Evolutionary conservation across 768 basidiomycete species (phyloP).

Genomic region (Leccinum variicolor): DNA sequence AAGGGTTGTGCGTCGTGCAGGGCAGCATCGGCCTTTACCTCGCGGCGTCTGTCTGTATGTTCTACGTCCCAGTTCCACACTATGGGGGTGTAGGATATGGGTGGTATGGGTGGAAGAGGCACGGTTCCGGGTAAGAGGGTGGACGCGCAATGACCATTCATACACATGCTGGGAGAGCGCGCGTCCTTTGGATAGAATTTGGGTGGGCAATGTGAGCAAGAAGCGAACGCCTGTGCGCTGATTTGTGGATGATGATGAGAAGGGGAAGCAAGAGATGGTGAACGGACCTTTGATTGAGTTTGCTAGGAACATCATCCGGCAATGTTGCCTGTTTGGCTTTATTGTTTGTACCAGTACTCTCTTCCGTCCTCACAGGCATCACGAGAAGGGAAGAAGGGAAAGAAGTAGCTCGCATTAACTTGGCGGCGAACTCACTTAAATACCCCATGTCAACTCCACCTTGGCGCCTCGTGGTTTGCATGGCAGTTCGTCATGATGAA

Average conservation of each 20-base stretch:
- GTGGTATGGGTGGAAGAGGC: conserved; percentile 13
- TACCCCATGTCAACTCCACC: conserved; percentile 11
- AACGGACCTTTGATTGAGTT: conserved; percentile 17
- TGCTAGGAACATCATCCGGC: conserved; percentile 17
- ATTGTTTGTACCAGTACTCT: conserved; percentile 14
- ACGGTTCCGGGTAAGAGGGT: conserved; percentile 20
- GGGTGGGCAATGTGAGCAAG: background rate
- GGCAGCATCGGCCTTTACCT: conserved; percentile 60
- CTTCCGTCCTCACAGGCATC: background rate
- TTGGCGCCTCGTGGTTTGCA: conserved; percentile 18
- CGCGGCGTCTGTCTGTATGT: conserved; percentile 63
- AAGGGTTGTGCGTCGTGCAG: conserved; percentile 65
- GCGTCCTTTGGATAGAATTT: background rate
- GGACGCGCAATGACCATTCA: background rate
- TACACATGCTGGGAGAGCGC: conserved; percentile 10
- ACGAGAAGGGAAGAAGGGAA: background rate
- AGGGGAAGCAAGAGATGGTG: background rate
- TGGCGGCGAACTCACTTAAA: background rate
- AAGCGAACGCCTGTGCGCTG: background rate
- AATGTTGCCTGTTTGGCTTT: conserved; percentile 27
- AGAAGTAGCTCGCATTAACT: background rate
- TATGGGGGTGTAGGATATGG: conserved; percentile 24
- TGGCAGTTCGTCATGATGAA: background rate
- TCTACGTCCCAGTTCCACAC: conserved; percentile 74
- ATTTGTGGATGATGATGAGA: background rate